Evolutionary conservation across 176 grass and related monocot genomes (phyloP).

Genomic region (Oryza officinalis): DNA sequence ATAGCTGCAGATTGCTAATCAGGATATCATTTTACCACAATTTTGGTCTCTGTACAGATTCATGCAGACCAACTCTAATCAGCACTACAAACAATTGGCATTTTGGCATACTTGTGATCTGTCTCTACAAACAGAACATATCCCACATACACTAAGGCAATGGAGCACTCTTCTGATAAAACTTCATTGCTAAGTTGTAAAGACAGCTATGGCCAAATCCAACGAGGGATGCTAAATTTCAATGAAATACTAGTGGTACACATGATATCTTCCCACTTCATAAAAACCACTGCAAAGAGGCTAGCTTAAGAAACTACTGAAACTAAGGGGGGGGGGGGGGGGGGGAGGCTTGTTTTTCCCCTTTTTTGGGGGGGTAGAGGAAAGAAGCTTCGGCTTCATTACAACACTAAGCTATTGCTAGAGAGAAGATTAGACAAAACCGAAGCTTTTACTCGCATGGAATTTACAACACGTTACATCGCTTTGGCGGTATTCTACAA

Average conservation of each 20-base stretch:
- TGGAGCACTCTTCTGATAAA: not conserved
- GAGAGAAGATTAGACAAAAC: not conserved
- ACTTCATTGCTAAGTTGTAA: not conserved
- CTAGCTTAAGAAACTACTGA: not conserved
- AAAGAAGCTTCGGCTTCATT: not conserved
- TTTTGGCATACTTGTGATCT: not conserved
- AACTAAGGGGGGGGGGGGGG: not conserved
- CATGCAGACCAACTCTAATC: not conserved
- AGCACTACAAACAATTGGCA: not conserved
- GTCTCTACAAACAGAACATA: not conserved
- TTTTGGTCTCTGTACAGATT: not conserved
- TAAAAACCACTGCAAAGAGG: not conserved
- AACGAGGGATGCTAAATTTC: not conserved
- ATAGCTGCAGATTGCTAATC: not conserved
- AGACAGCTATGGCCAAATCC: not conserved
- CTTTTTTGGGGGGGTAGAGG: not conserved
- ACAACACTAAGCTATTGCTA: not conserved
- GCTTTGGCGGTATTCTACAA: not conserved
- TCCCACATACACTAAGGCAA: not conserved
- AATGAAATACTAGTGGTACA: not conserved
- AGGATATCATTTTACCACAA: not conserved
- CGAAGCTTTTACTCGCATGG: conserved; percentile 23
- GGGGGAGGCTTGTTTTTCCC: not conserved
- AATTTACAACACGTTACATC: conserved; percentile 25
- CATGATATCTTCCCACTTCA: not conserved